A percentile compares a stretch with the other conserved stretches of the same genome.
Evolutionary conservation across 257 asterid genomes (phyloP).

Genomic region (Rehmannia glutinosa): DNA sequence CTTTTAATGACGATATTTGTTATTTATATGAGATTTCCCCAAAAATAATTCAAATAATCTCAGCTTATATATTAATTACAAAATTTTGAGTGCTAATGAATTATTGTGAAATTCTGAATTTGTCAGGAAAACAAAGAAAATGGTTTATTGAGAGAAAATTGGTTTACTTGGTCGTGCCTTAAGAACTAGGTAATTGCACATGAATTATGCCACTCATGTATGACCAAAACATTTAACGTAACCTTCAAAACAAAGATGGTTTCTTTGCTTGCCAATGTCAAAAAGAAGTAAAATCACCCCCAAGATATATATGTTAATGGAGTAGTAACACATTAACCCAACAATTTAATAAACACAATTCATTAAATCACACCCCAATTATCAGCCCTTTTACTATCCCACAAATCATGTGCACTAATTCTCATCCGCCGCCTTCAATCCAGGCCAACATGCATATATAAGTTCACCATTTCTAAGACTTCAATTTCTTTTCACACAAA

Average conservation of each 20-base stretch:
- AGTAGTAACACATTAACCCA: neutral
- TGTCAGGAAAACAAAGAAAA: neutral
- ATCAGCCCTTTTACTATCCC: slow-evolving; percentile 19
- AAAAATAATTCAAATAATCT: too few relatives aligned
- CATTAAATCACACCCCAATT: slow-evolving; percentile 21
- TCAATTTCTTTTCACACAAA: neutral
- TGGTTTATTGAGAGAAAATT: neutral
- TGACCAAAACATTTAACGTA: too few relatives aligned
- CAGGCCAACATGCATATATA: slow-evolving; percentile 13
- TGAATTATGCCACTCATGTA: too few relatives aligned
- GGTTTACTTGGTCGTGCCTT: slow-evolving; percentile 19
- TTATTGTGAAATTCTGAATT: too few relatives aligned
- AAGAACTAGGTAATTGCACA: slow-evolving; percentile 29
- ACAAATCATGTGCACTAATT: slow-evolving; percentile 50
- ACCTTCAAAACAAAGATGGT: too few relatives aligned
- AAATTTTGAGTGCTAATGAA: too few relatives aligned
- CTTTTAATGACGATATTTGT: too few relatives aligned
- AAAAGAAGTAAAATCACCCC: slow-evolving; percentile 18
- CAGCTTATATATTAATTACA: too few relatives aligned
- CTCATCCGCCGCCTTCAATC: slow-evolving; percentile 42
- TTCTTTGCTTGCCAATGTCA: slow-evolving; percentile 55
- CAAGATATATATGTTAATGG: slow-evolving; percentile 16
- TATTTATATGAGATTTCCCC: too few relatives aligned
- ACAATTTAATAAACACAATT: neutral
- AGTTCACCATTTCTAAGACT: neutral